Base-by-base conservation (phyloP, 2,329 filamentous ascomycete genomes). In the Orbilia quercus region DNA sequence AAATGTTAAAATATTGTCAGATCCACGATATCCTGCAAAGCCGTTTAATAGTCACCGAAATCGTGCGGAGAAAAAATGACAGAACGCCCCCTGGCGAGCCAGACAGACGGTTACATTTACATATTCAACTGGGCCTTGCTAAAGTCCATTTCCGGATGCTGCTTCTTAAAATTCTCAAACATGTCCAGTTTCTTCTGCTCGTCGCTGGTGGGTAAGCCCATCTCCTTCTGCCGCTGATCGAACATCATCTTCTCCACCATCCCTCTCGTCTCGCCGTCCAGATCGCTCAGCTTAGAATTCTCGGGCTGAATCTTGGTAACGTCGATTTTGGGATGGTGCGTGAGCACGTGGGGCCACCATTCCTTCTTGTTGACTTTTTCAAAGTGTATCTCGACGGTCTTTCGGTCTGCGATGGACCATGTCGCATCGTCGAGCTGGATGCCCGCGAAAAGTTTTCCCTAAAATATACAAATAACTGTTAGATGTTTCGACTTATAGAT, bases 241-340 rank as follows among this genome's bases (percentile, higher is more conserved):
- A 87, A 99, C 95, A 99, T 99, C 95, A 99, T 99, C 87, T 99
- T 99, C 88, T 99, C 95, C 47, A 99, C 95, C 94, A 99, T 98
- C 70, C 89, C 87, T 76, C 95, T 87, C 60, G 95, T 99, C 85
- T 96, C 91, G 74, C 95, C 95, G 80, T 98, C 94, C 77, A 99
- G 84, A 81, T 99, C 95, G 66, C 90, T 89, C 79, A 99, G 85
- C 81, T 92, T 96, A 80, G 90, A 93, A 80, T 90, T 93, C 82
- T 98, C 95, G 20, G 95, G 95, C 80, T 89, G 87, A 82, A 99
- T 98, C 84, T 96, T 97, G 78, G 89, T 89, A 36, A 96, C 92
- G 82, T 99, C 95, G 82, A 99, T 96, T 82, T 90, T 91, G 75
- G 95, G 95, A 2, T 93, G 94, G 5, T 84, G 82, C 6, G 89